These are phyloP conservation scores for Spatholobus suberectus DNA, from an alignment of 306 rosid species.

Conservation along the genomic window DNA sequence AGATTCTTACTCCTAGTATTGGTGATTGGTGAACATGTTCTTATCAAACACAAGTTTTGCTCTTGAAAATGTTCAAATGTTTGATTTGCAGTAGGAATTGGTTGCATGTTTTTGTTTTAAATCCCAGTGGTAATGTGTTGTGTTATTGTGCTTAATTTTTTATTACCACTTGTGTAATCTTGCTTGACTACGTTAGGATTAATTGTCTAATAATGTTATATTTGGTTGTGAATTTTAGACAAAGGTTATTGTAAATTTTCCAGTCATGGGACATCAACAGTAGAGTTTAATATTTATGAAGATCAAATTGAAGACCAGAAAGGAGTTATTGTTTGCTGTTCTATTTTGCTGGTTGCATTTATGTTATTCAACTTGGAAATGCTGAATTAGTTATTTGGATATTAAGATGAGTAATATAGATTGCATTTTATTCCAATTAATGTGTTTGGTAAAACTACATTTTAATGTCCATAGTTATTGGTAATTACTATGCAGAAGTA, in stretches of 20 bases:
- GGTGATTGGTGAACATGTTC: no score
- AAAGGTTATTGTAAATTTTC: no score
- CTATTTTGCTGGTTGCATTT: background rate
- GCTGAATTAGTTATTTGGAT: background rate
- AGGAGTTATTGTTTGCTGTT: background rate
- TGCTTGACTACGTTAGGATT: no score
- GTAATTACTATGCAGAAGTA: no score
- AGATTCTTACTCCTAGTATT: no score
- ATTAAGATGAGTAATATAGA: background rate
- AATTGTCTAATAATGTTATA: background rate
- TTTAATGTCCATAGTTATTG: background rate
- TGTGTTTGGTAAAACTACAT: background rate
- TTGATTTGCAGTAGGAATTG: no score
- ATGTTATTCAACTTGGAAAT: background rate
- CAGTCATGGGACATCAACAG: background rate
- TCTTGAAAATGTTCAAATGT: no score
- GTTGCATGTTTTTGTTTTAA: no score
- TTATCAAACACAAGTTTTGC: no score
- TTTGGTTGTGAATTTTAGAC: background rate
- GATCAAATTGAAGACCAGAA: background rate
- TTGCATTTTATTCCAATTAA: background rate
- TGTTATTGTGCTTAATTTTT: no score
- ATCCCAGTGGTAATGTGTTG: no score
- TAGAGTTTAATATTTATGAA: background rate
- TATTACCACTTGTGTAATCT: no score